Evolutionary conservation across 2,329 filamentous ascomycete genomes (phyloP), one percentile per base, ranked within the genome.

Genomic region (Alternaria angustiovoidea): DNA sequence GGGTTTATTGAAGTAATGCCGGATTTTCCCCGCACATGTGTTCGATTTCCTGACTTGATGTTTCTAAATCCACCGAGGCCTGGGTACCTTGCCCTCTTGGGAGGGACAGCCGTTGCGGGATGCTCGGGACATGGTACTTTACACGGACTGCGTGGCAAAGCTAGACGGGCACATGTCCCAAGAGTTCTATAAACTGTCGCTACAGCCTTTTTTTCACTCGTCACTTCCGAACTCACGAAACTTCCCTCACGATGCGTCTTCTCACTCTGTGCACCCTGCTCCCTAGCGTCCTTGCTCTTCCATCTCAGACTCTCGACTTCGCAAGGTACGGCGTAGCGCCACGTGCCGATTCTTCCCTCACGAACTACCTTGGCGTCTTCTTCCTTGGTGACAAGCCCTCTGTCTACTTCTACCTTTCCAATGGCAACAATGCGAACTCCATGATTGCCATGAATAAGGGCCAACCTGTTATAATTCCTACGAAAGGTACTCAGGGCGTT

Each of bases 401-500:
- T 51, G 81, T 86, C 2, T 86, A 86, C 69, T 82, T 85, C 60
- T 85, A 86, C 65, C 78, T 84, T 41, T 85, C 83, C 66, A 82
- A 85, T 41, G 83, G 82, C 53, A 86, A 86, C 67, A 80, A 83
- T 64, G 76, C 83, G 0, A 69, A 81, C 14, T 82, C 82, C 1
- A 83, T 85, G 72, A 81, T 75, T 43, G 43, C 83, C 2, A 68
- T 87, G 43, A 87, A 87, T 64, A 71, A 72, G 11, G 85, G 84
- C 1, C 66, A 78, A 16, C 80, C 85, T 0, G 77, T 87, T 51
- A 71, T 87, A 26, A 78, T 73, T 38, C 83, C 85, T 1, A 85
- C 81, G 0, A 78, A 81, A 55, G 85, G 85, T 12, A 86, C 84
- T 0, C 77, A 79, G 0, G 85, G 84, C 18, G 83, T 87, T 2